Evolutionary conservation across 2,329 filamentous ascomycete genomes (phyloP).

Genomic region (Fusarium anguioides): DNA sequence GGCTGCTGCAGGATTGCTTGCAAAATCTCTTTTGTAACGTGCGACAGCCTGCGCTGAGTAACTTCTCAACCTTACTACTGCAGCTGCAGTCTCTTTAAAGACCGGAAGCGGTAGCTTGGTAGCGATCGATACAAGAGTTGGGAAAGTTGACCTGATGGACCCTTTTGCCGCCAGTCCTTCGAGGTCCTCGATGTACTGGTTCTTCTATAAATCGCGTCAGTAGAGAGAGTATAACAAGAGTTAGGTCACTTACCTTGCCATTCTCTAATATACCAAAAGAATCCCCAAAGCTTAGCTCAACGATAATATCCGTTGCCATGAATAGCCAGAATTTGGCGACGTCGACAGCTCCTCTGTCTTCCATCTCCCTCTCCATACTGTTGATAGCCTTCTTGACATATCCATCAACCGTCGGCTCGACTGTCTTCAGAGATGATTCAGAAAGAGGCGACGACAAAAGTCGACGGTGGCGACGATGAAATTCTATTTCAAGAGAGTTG

Average conservation of each 20-base stretch:
- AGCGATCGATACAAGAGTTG: neutral
- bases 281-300: neutral
- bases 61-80: neutral
- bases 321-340: neutral
- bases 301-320: neutral
- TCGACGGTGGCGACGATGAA: neutral
- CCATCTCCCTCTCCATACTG: neutral
- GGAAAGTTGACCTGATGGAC: neutral
- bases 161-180: neutral
- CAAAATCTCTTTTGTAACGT: neutral
- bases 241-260: neutral
- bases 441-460: neutral
- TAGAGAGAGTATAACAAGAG: neutral
- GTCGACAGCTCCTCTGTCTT: neutral
- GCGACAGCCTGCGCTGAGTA: neutral
- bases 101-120: neutral
- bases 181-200: neutral
- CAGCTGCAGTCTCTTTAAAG: neutral
- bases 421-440: neutral
- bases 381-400: neutral
- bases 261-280: neutral
- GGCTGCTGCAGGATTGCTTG: neutral
- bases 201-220: neutral
- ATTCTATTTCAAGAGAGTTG: neutral
- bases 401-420: neutral